phyloP scores from a whole-genome alignment of 208 protist species.

The Herpetomonas samuelpessoai region DNA sequence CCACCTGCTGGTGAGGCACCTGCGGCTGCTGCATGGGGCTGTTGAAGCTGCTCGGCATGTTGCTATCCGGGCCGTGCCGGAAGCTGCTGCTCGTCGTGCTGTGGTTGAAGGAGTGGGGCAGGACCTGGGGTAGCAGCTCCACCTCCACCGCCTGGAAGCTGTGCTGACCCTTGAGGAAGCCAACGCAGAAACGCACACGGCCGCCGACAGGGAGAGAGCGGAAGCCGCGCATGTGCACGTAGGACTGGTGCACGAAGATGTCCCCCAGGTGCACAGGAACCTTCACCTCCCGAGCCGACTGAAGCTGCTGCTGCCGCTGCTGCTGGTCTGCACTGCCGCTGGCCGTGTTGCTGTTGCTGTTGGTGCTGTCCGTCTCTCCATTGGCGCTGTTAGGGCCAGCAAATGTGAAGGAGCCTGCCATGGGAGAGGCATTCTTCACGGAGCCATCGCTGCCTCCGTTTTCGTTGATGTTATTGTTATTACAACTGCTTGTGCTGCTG shows the following conservation, averaged over 20 bases:
- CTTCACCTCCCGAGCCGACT: not conserved
- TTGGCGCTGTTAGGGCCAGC: not conserved
- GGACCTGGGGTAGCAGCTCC: constrained; percentile 16
- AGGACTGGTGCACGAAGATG: constrained; percentile 37
- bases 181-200: constrained; percentile 34
- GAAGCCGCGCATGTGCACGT: constrained; percentile 26
- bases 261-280: constrained; percentile 18
- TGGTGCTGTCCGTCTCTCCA: not conserved
- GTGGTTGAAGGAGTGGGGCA: not conserved
- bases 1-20: too few relatives aligned
- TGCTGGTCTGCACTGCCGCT: not conserved
- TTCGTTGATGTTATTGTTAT: not conserved
- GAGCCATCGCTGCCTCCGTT: too few relatives aligned
- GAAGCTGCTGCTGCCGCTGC: not conserved
- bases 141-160: constrained; percentile 66
- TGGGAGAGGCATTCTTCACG: too few relatives aligned
- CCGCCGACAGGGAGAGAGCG: constrained; percentile 16
- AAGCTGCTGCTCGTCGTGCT: constrained; percentile 5
- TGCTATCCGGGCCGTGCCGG: too few relatives aligned
- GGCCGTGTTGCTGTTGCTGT: not conserved
- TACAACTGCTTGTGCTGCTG: constrained; percentile 11
- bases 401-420: not conserved
- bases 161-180: constrained; percentile 16
- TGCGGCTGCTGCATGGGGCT: too few relatives aligned
- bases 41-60: too few relatives aligned